Conservation (phyloP, 106 monocot genomes). For the Amphibolis antarctica region DNA sequence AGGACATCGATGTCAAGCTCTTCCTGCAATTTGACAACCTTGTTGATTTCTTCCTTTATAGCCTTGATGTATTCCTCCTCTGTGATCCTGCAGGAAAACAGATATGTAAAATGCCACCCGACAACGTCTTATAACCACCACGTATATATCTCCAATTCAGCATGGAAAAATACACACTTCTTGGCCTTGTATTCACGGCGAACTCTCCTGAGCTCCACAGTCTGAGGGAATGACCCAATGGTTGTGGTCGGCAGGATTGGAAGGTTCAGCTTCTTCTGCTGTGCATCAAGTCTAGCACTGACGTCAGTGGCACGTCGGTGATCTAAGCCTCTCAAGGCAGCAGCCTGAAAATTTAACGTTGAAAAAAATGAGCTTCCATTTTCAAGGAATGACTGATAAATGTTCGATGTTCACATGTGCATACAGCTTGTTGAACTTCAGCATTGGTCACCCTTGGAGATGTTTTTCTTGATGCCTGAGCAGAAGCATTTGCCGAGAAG, state of each 20-base stretch:
- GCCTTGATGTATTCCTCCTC: conserved; percentile 32
- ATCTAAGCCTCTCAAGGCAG: conserved; percentile 32
- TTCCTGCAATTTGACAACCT: conserved; percentile 44
- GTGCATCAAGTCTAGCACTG: conserved; percentile 33
- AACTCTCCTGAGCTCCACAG: conserved; percentile 33
- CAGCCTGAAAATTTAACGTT: conserved; percentile 17
- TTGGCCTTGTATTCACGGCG: conserved; percentile 60
- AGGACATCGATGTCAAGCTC: conserved; percentile 74
- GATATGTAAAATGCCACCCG: not conserved
- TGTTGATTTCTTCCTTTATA: conserved; percentile 37
- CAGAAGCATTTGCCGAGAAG: conserved; percentile 35
- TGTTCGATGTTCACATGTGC: conserved; percentile 1
- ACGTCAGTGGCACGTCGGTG: conserved; percentile 34
- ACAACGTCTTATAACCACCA: not conserved
- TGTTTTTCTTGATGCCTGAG: conserved; percentile 36
- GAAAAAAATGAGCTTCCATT: not conserved
- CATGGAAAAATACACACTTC: conserved; percentile 24
- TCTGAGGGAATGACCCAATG: conserved; percentile 45
- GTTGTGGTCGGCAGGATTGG: conserved; percentile 39
- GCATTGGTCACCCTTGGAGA: conserved; percentile 33
- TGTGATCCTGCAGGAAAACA: conserved; percentile 26
- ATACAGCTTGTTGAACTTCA: conserved; percentile 39
- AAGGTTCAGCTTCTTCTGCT: conserved; percentile 41
- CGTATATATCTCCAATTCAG: not conserved
- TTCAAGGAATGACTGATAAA: not conserved